Evolutionary conservation across 1,139 yeast genomes (phyloP).

Genomic region (Debaryomyces udenii): DNA sequence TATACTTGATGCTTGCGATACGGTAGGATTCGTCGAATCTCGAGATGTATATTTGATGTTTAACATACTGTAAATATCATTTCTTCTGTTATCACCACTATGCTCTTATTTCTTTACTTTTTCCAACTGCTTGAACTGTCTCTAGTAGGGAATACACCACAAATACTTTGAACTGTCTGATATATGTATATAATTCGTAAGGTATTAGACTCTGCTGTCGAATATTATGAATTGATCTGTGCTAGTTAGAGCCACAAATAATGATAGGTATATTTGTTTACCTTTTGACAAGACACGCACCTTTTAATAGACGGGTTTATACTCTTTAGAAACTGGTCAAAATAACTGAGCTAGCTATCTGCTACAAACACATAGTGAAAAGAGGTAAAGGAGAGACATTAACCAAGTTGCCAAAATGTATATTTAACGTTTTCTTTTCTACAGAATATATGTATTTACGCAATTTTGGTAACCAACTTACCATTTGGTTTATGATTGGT

Average conservation of each 20-base stretch:
- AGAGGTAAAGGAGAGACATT: no score
- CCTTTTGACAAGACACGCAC: conserved; percentile 8
- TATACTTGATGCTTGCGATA: neutral
- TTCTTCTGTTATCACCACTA: neutral
- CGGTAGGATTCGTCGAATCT: conserved; percentile 5
- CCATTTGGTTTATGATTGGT: conserved; percentile 36
- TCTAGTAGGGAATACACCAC: no score
- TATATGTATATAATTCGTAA: no score
- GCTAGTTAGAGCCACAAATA: conserved; percentile 3
- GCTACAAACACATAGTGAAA: no score
- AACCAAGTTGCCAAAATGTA: no score
- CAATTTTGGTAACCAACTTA: conserved; percentile 39
- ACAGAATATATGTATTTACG: no score
- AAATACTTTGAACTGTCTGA: no score
- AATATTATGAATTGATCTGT: no score
- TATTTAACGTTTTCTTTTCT: no score
- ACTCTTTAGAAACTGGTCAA: neutral
- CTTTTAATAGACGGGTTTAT: neutral
- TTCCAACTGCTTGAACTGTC: no score
- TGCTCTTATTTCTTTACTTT: no score
- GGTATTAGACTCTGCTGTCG: no score
- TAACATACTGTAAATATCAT: conserved; percentile 6
- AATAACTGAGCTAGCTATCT: neutral
- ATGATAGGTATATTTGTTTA: conserved; percentile 3
- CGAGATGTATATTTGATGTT: conserved; percentile 6